phyloP scores from a whole-genome alignment of 345 rosid species.

The Murraya paniculata region DNA sequence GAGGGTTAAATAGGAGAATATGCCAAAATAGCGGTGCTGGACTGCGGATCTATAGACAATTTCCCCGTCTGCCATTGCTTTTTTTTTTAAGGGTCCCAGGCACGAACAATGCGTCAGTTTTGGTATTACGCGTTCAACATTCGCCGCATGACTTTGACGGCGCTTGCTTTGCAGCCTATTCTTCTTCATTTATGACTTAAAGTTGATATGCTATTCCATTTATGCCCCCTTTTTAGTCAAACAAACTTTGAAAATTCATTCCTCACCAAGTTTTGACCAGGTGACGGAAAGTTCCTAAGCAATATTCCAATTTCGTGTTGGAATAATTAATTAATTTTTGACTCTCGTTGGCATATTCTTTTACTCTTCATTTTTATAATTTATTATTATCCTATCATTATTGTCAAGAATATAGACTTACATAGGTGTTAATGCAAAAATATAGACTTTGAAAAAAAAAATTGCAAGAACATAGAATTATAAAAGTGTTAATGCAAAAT shows the following conservation, averaged over 20 bases:
- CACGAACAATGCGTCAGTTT: constrained; percentile 17
- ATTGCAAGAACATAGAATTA: neutral
- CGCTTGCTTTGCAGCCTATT: neutral
- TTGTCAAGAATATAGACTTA: neutral
- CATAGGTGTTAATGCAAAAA: neutral
- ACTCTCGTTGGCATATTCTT: neutral
- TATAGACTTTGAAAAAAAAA: neutral
- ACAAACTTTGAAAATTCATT: neutral
- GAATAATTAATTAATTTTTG: neutral
- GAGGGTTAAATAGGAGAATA: neutral
- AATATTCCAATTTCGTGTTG: neutral
- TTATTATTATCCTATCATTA: no score
- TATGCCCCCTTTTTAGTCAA: neutral
- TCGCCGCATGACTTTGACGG: constrained; percentile 20
- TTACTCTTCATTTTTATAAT: no score
- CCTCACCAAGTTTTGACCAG: neutral
- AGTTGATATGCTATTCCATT: neutral
- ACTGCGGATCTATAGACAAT: neutral
- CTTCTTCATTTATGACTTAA: neutral
- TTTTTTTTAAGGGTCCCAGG: neutral
- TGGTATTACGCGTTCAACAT: constrained; percentile 20
- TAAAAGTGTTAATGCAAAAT: neutral
- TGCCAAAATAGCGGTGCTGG: neutral
- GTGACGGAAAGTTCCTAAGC: neutral
- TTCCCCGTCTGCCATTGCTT: neutral